Evolutionary conservation across 352 stramenopile species (phyloP).

Genomic region (Phytophthora colocasiae): DNA sequence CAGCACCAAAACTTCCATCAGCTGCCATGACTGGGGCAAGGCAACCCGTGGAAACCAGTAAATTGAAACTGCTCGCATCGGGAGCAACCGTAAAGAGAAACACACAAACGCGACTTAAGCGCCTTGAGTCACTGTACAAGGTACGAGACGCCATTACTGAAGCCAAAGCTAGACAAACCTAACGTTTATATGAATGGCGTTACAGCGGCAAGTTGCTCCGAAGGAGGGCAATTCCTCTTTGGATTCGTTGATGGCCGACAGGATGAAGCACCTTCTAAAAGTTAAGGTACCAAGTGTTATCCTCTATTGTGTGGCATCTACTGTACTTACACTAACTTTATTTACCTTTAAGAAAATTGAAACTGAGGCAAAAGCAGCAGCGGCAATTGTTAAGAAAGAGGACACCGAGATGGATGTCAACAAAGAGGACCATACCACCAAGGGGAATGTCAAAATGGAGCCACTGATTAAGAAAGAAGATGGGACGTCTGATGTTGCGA

Average conservation of each 20-base stretch:
- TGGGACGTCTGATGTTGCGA: constrained; percentile 18
- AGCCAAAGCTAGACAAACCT: background rate
- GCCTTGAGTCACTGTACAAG: constrained; percentile 74
- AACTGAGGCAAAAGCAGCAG: constrained; percentile 13
- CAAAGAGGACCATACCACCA: constrained; percentile 5
- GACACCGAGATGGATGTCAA: constrained; percentile 23
- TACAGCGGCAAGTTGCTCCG: constrained; percentile 42
- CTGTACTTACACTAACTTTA: background rate
- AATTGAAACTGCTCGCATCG: constrained; percentile 57
- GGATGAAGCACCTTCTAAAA: constrained; percentile 53
- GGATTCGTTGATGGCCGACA: constrained; percentile 51
- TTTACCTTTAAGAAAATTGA: constrained; percentile 29
- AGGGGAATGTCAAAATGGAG: constrained; percentile 20
- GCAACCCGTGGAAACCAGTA: constrained; percentile 19
- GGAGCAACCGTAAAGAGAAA: constrained; percentile 54
- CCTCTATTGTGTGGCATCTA: background rate
- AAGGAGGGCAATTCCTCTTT: constrained; percentile 43
- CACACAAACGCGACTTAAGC: constrained; percentile 62
- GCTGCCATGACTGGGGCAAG: constrained; percentile 17
- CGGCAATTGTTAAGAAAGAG: constrained; percentile 18
- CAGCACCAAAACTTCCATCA: constrained; percentile 37
- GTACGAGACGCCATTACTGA: constrained; percentile 29
- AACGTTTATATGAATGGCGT: constrained; percentile 8
- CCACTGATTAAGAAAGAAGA: constrained; percentile 35
- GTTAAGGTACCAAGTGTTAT: constrained; percentile 39